Percentiles rank a stretch among this genome's conserved stretches.
phyloP scores from a whole-genome alignment of 2,329 filamentous ascomycete species.

The Scolecobasidium constrictum region DNA sequence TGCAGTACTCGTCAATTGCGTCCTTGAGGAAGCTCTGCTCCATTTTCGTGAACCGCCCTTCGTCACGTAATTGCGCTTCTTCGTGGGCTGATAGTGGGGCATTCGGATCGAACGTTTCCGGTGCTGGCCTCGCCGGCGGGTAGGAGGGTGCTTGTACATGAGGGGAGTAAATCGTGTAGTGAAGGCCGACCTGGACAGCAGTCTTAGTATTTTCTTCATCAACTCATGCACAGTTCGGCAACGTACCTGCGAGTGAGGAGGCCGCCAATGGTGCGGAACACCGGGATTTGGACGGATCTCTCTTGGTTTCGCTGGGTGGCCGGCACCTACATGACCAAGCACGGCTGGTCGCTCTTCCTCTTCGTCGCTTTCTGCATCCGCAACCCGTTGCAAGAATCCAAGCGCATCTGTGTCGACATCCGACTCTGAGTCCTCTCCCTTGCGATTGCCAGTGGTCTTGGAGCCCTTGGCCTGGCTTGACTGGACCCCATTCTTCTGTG shows the following conservation, averaged over 20 bases:
- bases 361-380: background rate
- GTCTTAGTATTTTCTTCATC: no score
- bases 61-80: background rate
- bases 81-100: background rate
- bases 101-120: background rate
- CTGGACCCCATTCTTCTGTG: no score
- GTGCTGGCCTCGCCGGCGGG: background rate
- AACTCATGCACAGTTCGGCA: no score
- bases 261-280: no score
- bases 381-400: background rate
- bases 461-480: no score
- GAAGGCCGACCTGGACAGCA: no score
- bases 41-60: background rate
- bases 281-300: no score
- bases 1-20: background rate
- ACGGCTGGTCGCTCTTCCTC: no score
- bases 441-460: no score
- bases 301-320: no score
- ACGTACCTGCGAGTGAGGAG: no score
- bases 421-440: background rate
- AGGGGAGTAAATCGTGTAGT: background rate
- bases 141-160: background rate
- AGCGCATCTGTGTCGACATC: background rate
- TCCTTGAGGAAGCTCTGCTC: slow-evolving; percentile 1
- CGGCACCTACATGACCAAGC: background rate